These are phyloP conservation scores for Eimeria falciformis DNA, from an alignment of 169 alveolate genomes.

Conservation along the genomic window DNA sequence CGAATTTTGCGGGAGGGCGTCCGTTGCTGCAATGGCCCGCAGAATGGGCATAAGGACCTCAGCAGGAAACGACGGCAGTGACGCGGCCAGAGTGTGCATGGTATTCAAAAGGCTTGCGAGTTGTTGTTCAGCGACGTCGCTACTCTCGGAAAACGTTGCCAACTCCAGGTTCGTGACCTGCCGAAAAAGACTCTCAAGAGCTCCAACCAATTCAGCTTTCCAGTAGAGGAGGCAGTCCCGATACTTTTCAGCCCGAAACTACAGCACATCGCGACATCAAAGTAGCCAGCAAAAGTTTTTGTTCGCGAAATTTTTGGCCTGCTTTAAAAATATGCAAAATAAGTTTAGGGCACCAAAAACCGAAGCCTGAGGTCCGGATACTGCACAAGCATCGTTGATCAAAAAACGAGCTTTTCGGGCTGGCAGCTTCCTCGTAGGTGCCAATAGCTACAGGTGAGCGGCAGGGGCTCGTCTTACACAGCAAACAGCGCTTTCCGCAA, in stretches of 20 bases:
- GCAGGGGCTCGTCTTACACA: background rate
- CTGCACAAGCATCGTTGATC: too few species aligned
- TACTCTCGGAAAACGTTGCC: slow-evolving; percentile 16
- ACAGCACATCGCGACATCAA: background rate
- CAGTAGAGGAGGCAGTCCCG: background rate
- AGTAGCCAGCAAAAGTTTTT: background rate
- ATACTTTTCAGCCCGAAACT: background rate
- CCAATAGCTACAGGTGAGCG: too few species aligned
- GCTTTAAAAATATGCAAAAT: too few species aligned
- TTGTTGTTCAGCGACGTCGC: slow-evolving; percentile 36
- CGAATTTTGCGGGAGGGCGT: background rate
- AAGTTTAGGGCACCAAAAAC: too few species aligned
- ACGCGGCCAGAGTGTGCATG: background rate
- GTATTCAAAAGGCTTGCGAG: slow-evolving; percentile 9
- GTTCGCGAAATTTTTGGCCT: too few species aligned
- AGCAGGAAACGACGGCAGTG: slow-evolving; percentile 13
- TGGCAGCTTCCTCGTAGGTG: too few species aligned
- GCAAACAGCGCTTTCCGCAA: slow-evolving; percentile 32
- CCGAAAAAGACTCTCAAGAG: background rate
- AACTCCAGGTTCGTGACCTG: background rate
- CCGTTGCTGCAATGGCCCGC: slow-evolving; percentile 42
- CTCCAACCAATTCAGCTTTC: background rate
- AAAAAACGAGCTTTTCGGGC: too few species aligned
- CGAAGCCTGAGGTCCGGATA: too few species aligned
- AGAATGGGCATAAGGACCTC: slow-evolving; percentile 5